These are phyloP conservation scores for Solanum medicagineum DNA, from an alignment of 257 asterid genomes.

Conservation along the genomic window DNA sequence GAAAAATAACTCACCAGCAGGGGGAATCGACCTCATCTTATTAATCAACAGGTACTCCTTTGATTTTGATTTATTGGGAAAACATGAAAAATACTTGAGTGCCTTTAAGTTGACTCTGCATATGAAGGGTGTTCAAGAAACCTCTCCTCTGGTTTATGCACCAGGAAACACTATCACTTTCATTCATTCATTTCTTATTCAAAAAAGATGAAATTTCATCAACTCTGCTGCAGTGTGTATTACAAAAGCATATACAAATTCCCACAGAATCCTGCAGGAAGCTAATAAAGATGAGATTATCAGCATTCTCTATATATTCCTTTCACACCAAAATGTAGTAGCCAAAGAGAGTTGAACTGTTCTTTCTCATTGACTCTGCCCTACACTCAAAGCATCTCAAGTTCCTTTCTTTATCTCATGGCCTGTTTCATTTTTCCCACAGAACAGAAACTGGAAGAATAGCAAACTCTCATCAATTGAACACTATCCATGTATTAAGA, in stretches of 20 bases:
- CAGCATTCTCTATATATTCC: neutral
- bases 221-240: neutral
- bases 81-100: neutral
- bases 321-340: neutral
- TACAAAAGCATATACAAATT: neutral
- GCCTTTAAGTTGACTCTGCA: neutral
- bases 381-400: neutral
- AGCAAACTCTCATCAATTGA: neutral
- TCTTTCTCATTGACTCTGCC: neutral
- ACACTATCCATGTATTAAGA: neutral
- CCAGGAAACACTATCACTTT: neutral
- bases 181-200: neutral
- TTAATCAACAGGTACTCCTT: neutral
- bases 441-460: neutral
- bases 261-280: neutral
- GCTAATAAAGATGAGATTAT: neutral
- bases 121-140: neutral
- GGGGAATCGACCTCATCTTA: neutral
- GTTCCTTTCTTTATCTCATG: neutral
- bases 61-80: neutral
- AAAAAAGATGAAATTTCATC: neutral
- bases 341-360: neutral
- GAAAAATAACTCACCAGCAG: neutral
- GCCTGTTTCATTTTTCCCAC: too few species aligned
- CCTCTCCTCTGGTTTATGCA: neutral